Percentiles rank a stretch among this genome's conserved stretches.
phyloP scores from a whole-genome alignment of 148 eudicot genomes.

The Rhododendron simsii region DNA sequence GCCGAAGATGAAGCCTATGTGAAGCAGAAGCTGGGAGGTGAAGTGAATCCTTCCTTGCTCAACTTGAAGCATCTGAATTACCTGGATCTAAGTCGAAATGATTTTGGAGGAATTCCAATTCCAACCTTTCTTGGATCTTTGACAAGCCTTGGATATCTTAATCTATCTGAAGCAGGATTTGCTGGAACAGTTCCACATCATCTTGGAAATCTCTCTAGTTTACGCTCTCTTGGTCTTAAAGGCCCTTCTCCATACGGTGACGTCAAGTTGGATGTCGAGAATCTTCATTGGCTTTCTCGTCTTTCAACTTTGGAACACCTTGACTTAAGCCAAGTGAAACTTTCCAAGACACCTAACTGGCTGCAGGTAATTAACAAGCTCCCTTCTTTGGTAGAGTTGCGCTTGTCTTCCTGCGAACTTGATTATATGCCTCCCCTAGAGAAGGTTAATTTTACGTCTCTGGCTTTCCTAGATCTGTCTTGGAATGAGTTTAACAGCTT shows the following conservation, averaged over 20 bases:
- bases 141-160: background rate
- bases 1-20: background rate
- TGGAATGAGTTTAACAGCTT: background rate
- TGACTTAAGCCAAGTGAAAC: background rate
- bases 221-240: background rate
- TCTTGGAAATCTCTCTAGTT: slow-evolving; percentile 1
- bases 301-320: background rate
- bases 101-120: slow-evolving; percentile 9
- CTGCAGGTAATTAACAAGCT: background rate
- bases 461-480: background rate
- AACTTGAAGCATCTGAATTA: slow-evolving; percentile 5
- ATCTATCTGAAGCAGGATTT: background rate
- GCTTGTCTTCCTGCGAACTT: too few species aligned
- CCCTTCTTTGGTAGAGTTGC: background rate
- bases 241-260: too few species aligned
- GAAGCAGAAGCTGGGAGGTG: background rate
- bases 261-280: too few species aligned
- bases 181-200: background rate
- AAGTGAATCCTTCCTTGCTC: background rate
- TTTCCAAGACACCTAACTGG: background rate
- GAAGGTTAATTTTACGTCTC: background rate
- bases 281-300: background rate
- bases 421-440: background rate
- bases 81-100: slow-evolving; percentile 14
- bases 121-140: background rate